Base-by-base conservation (phyloP, 2,329 filamentous ascomycete species). In the Colletotrichum liaoningense region DNA sequence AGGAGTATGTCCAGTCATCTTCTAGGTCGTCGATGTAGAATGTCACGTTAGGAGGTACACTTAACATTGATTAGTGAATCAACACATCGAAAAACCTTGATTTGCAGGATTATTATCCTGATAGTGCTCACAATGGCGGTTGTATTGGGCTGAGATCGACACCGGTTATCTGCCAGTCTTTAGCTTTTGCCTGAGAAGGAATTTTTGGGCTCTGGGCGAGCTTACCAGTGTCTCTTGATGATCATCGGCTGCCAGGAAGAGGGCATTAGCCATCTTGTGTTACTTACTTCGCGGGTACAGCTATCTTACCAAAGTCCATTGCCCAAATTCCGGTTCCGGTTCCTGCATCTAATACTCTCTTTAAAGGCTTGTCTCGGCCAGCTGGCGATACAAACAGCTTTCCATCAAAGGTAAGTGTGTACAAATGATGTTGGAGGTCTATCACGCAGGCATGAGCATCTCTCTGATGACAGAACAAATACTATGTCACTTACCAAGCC, bases 271-370 rank as follows among this genome's bases (percentile, higher is more conserved):
- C 8, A 2, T 33, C 3, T 35, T 35, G 33, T 12, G 33, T 35
- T 5, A 35, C 4, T 35, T 5, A 12, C 11, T 35, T 35, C 33
- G 33, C 33, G 33, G 11, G 12, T 12, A 35, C 11, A 12, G 33
- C 33, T 35, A 35, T 35, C 33, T 35, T 60, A 80, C 79, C 85
- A 74, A 87, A 83, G 69, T 88, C 86, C 11, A 88, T 83, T 4
- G 82, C 82, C 83, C 84, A 85, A 9, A 82, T 78, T 22, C 86
- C 86, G 3, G 86, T 88, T 0, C 86, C 86, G 1, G 85, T 87
- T n/a, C 86, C 86, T 30, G 86, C 77, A 77, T 89, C 87, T 1
- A 89, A 79, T 8, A 84, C 79, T n/a, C 74, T 75, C 12, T 42
- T 62, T 6, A 49, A 54, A 5, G 75, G 70, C 16, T 42, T 72